Percentiles rank a stretch among this genome's conserved stretches.
phyloP scores from a whole-genome alignment of 305 asterid species.

The Euphrasia arctica region DNA sequence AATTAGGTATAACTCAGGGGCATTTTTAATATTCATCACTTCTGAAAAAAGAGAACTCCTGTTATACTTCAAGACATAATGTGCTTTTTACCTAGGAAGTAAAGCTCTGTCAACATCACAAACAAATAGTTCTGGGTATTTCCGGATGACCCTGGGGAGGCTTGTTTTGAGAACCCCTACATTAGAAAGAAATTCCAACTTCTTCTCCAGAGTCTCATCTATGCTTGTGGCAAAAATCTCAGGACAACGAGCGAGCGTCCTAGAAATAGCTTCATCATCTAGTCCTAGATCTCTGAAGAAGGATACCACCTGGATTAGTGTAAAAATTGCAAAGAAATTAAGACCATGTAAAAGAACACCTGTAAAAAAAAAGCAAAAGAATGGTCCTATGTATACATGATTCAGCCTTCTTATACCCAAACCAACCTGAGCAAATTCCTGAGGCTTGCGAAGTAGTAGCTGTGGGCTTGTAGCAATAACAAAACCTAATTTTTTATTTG shows the following conservation, averaged over 20 bases:
- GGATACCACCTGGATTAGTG: slow-evolving; percentile 50
- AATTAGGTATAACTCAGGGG: not conserved
- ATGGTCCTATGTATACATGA: not conserved
- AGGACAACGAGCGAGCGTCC: slow-evolving; percentile 74
- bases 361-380: slow-evolving; percentile 11
- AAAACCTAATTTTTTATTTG: slow-evolving; percentile 59
- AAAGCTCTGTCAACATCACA: slow-evolving; percentile 71
- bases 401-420: slow-evolving; percentile 14
- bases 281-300: slow-evolving; percentile 75
- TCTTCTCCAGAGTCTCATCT: slow-evolving; percentile 62
- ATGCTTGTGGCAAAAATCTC: slow-evolving; percentile 71
- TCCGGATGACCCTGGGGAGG: slow-evolving; percentile 72
- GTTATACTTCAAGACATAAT: not conserved
- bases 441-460: slow-evolving; percentile 71
- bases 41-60: not conserved
- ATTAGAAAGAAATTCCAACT: slow-evolving; percentile 56
- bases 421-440: slow-evolving; percentile 72
- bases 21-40: not conserved
- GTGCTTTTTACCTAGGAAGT: slow-evolving; percentile 67
- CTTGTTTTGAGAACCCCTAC: slow-evolving; percentile 61
- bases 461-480: slow-evolving; percentile 81
- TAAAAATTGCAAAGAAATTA: slow-evolving; percentile 4
- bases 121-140: slow-evolving; percentile 80
- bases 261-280: slow-evolving; percentile 58
- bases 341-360: slow-evolving; percentile 2